phyloP scores from a whole-genome alignment of 805 yeast species.

The Metschnikowia gelsemii region DNA sequence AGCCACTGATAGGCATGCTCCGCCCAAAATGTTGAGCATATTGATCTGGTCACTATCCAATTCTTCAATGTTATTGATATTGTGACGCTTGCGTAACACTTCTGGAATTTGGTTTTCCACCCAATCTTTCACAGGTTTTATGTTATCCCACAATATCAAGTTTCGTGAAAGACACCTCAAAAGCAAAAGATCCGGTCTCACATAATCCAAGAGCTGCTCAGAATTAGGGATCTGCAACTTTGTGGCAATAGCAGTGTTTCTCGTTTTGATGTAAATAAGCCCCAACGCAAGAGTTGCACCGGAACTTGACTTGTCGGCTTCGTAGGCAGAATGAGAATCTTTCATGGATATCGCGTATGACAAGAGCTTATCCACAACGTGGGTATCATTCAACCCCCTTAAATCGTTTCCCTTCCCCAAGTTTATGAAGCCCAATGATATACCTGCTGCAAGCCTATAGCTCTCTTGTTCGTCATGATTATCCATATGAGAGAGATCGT shows the following conservation, averaged over 20 bases:
- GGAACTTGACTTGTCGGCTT: constrained; percentile 59
- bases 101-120: constrained; percentile 55
- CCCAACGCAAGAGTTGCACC: constrained; percentile 79
- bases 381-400: constrained; percentile 59
- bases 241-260: constrained; percentile 55
- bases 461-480: constrained; percentile 66
- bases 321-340: constrained; percentile 60
- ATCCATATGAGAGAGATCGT: constrained; percentile 54
- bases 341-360: constrained; percentile 57
- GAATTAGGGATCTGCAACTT: constrained; percentile 62
- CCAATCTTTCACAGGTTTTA: constrained; percentile 55
- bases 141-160: constrained; percentile 68
- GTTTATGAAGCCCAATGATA: constrained; percentile 81
- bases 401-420: constrained; percentile 70
- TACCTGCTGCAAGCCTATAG: constrained; percentile 83
- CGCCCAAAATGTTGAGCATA: constrained; percentile 66
- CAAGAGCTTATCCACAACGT: constrained; percentile 58
- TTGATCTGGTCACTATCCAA: constrained; percentile 63
- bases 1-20: constrained; percentile 72
- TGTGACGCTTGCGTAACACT: constrained; percentile 34
- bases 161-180: constrained; percentile 62
- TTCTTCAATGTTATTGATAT: constrained; percentile 19
- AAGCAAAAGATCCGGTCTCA: constrained; percentile 75
- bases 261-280: constrained; percentile 70
- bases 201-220: constrained; percentile 59